phyloP scores from a whole-genome alignment of 2,329 filamentous ascomycete genomes.

The Calonectria montana region DNA sequence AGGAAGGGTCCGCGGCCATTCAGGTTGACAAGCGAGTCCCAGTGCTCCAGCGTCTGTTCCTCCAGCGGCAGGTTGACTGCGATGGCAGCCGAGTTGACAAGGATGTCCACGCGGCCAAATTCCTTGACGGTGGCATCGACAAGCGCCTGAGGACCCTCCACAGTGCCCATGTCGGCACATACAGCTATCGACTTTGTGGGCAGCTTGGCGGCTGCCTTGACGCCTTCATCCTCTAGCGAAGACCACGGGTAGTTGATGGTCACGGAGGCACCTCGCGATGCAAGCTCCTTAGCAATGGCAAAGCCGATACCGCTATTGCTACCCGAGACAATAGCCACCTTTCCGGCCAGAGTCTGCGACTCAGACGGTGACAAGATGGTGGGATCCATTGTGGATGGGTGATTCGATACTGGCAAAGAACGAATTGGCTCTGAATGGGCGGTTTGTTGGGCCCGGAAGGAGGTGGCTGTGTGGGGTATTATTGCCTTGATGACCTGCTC shows the following conservation, averaged over 20 bases:
- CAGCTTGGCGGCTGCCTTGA: constrained; percentile 37
- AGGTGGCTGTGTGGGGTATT: constrained; percentile 8
- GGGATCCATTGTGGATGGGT: constrained; percentile 9
- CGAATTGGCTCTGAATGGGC: background rate
- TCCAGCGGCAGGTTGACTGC: constrained; percentile 52
- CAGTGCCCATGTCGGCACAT: constrained; percentile 54
- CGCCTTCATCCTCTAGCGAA: constrained; percentile 44
- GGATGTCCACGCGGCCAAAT: constrained; percentile 53
- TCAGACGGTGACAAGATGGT: constrained; percentile 14
- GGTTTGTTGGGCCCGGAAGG: background rate
- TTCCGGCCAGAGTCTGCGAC: constrained; percentile 26
- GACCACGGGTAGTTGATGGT: constrained; percentile 52
- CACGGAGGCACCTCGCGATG: constrained; percentile 14
- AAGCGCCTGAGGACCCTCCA: constrained; percentile 49
- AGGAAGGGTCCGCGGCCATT: constrained; percentile 56
- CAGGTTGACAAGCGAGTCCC: constrained; percentile 54
- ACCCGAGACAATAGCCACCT: constrained; percentile 33
- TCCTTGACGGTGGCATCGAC: constrained; percentile 48
- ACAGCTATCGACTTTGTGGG: constrained; percentile 49
- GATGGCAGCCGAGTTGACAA: constrained; percentile 50
- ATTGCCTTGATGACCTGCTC: background rate
- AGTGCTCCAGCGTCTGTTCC: constrained; percentile 52
- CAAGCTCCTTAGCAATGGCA: constrained; percentile 53
- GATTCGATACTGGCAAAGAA: background rate
- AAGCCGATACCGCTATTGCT: constrained; percentile 54